These are phyloP conservation scores for Cryptococcus jaspeensis DNA, from an alignment of 1,284 basidiomycete genomes.

Conservation along the genomic window DNA sequence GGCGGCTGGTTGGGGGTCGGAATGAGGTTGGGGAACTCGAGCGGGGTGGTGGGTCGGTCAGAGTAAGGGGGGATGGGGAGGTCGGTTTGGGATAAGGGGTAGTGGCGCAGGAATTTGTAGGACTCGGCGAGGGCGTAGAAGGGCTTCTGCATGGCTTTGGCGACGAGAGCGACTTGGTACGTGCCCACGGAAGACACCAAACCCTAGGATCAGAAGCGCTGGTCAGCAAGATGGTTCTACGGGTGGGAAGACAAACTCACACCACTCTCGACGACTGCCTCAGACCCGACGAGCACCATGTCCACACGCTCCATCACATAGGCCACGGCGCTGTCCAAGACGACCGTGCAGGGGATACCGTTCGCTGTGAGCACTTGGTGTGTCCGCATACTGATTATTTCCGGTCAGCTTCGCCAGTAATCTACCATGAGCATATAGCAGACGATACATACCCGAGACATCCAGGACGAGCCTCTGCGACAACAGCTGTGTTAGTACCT, in stretches of 20 bases:
- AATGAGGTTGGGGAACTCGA: conserved; percentile 7
- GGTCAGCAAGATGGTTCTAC: neutral
- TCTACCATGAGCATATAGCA: neutral
- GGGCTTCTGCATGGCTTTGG: conserved; percentile 89
- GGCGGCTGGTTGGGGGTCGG: conserved; percentile 19
- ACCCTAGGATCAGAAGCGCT: conserved; percentile 11
- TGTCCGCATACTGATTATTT: conserved; percentile 70
- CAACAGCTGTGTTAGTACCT: neutral
- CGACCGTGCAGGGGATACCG: conserved; percentile 90
- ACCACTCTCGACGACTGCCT: conserved; percentile 94
- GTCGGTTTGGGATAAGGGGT: conserved; percentile 95
- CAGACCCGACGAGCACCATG: conserved; percentile 91
- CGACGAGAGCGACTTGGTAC: conserved; percentile 94
- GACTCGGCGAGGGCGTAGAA: conserved; percentile 97
- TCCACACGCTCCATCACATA: conserved; percentile 96
- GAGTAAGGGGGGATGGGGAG: conserved; percentile 59
- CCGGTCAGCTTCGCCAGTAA: conserved; percentile 1
- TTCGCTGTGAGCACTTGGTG: conserved; percentile 75
- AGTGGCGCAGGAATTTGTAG: conserved; percentile 96
- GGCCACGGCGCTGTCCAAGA: conserved; percentile 93
- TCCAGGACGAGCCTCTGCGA: conserved; percentile 38
- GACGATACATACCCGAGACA: conserved; percentile 33
- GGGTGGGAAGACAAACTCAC: conserved; percentile 32
- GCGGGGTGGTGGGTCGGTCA: neutral
- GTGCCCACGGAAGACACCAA: conserved; percentile 72